Base-by-base conservation (phyloP, 495 filamentous ascomycete genomes). In the Aspergillus panamensis region DNA sequence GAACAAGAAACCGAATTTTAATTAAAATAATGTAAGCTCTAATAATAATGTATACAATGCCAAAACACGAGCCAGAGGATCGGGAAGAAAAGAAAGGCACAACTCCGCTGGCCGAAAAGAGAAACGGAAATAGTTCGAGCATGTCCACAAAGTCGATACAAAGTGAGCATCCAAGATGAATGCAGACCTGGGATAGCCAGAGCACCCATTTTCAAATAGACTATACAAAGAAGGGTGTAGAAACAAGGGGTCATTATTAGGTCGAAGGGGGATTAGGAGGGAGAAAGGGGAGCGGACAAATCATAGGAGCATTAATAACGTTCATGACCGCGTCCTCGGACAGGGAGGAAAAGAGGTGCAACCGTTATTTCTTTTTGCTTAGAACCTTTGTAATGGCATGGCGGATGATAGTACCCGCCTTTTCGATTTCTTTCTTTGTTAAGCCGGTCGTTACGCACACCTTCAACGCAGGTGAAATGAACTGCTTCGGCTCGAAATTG, bases 311-410 rank as follows among this genome's bases (percentile, higher is more conserved):
- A 51, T 62, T 59, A 51, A 59, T n/a, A 44, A 48, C 29, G 56
- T 55, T 56, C 61, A 56, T 56, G 48, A 58, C 56, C 61, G 45
- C 25, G 17, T 43, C 16, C 45, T 33, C 16, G 35, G 37, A 40
- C 10, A 29, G 33, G 20, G 20, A 13, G 33, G 54, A 48, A 33
- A 61, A 39, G 12, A 45, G 31, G 40, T 31, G 30, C 32, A 40
- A 42, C 16, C 33, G 48, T 62, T 62, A 75, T 62, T 74, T 83
- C 71, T 72, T 77, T 59, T 77, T 78, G 68, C 77, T 84, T 66
- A 88, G 68, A 50, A 97, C 86, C 76, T 96, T 96, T 31, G 92
- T 96, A 63, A 97, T 90, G 17, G 92, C 94, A 74, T 97, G 93
- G 51, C 95, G 82, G 57, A 97, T 90, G 6, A 83, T 87, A 5